Conservation (phyloP, 495 filamentous ascomycete species). For the Rhypophila decipiens region DNA sequence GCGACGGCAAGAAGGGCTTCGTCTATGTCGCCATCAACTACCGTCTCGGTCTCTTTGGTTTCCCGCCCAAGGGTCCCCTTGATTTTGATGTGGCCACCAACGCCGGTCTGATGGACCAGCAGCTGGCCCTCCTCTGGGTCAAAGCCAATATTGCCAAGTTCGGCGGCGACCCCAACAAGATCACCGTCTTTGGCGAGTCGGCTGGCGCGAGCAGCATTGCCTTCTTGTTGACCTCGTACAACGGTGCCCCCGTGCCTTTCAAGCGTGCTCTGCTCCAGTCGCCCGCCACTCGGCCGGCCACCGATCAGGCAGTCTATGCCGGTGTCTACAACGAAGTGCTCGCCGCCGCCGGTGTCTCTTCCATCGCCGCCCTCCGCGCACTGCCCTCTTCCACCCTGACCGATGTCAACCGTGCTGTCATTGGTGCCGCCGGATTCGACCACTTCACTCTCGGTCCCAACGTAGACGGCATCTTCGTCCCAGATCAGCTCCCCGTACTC, state of each 20-base stretch:
- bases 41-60: constrained; percentile 7
- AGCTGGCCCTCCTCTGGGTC: constrained; percentile 8
- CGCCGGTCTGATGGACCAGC: constrained; percentile 12
- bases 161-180: constrained; percentile 4
- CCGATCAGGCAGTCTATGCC: constrained; percentile 3
- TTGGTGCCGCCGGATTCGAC: not conserved
- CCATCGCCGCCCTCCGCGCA: not conserved
- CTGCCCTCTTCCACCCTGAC: not conserved
- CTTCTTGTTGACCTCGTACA: constrained; percentile 1
- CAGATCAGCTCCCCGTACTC: not conserved
- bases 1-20: constrained; percentile 5
- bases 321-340: constrained; percentile 3
- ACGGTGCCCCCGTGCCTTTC: constrained; percentile 1
- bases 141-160: constrained; percentile 8
- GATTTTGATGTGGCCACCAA: constrained; percentile 6
- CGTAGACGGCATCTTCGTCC: constrained; percentile 9
- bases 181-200: constrained; percentile 10
- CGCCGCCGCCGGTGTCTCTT: not conserved
- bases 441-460: constrained; percentile 8
- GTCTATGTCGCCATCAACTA: constrained; percentile 12
- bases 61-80: not conserved
- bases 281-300: constrained; percentile 5
- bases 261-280: constrained; percentile 9
- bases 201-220: constrained; percentile 8
- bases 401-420: constrained; percentile 1